Evolutionary conservation across 345 rosid genomes (phyloP).

Genomic region (Eucalyptus erythrocorys): DNA sequence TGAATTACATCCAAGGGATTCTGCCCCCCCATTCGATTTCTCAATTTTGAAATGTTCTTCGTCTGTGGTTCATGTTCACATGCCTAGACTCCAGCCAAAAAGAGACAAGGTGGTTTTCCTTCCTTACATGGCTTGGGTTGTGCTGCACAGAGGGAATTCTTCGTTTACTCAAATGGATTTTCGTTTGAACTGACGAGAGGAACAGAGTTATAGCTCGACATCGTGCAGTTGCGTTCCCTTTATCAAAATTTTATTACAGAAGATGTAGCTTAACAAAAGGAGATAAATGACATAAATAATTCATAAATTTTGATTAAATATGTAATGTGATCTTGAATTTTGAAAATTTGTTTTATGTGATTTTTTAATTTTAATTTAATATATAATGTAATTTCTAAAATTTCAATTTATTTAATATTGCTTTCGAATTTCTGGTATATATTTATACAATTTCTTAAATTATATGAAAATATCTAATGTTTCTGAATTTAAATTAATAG

Average conservation of each 20-base stretch:
- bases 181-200: neutral
- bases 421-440: too few species aligned
- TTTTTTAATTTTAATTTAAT: too few species aligned
- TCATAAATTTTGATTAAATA: neutral
- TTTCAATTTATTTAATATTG: too few species aligned
- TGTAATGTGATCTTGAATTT: too few species aligned
- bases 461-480: too few species aligned
- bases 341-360: accelerated
- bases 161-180: neutral
- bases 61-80: neutral
- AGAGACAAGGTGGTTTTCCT: neutral
- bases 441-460: accelerated
- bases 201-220: neutral
- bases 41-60: neutral
- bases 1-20: neutral
- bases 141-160: neutral
- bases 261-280: neutral
- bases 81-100: neutral
- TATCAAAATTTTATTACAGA: neutral
- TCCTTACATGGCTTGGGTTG: neutral
- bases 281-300: neutral
- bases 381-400: accelerated
- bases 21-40: neutral
- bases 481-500: too few species aligned
- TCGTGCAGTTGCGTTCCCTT: neutral